A percentile compares a stretch with the other conserved stretches of the same genome.
phyloP scores from a whole-genome alignment of 2,329 filamentous ascomycete species.

The Colletotrichum sp. region DNA sequence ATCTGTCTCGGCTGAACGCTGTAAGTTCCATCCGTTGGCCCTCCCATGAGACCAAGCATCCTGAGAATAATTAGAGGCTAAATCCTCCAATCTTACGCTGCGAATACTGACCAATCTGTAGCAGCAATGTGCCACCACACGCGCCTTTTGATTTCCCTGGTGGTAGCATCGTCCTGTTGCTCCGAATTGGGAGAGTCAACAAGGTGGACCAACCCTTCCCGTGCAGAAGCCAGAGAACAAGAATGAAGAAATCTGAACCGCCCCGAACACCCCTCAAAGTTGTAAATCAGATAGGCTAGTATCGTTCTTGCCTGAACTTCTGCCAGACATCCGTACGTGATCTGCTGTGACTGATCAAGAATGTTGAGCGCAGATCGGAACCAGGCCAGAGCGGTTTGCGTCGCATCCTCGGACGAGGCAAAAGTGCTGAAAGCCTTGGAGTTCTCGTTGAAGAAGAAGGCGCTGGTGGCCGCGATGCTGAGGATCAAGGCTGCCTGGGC shows the following conservation, averaged over 20 bases:
- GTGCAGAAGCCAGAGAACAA: constrained; percentile 8
- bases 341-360: constrained; percentile 38
- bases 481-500: constrained; percentile 29
- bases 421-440: neutral
- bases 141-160: constrained; percentile 42
- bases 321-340: constrained; percentile 34
- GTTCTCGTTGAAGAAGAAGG: constrained; percentile 29
- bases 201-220: constrained; percentile 42
- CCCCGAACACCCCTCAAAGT: constrained; percentile 39
- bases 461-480: constrained; percentile 30
- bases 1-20: constrained; percentile 43
- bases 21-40: constrained; percentile 39
- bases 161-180: constrained; percentile 25
- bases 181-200: constrained; percentile 37
- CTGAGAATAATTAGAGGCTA: constrained; percentile 21
- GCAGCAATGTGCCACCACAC: constrained; percentile 50
- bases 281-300: constrained; percentile 41
- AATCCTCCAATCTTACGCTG: too few relatives aligned
- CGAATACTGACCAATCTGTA: constrained; percentile 40
- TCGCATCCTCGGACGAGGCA: neutral
- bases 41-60: constrained; percentile 40
- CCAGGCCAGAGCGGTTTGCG: constrained; percentile 29
- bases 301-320: constrained; percentile 41
- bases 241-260: constrained; percentile 36
- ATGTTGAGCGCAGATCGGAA: constrained; percentile 37